Evolutionary conservation across 2,329 filamentous ascomycete species (phyloP), one percentile per base, ranked within the genome.

Genomic region (Exserohilum turcica): DNA sequence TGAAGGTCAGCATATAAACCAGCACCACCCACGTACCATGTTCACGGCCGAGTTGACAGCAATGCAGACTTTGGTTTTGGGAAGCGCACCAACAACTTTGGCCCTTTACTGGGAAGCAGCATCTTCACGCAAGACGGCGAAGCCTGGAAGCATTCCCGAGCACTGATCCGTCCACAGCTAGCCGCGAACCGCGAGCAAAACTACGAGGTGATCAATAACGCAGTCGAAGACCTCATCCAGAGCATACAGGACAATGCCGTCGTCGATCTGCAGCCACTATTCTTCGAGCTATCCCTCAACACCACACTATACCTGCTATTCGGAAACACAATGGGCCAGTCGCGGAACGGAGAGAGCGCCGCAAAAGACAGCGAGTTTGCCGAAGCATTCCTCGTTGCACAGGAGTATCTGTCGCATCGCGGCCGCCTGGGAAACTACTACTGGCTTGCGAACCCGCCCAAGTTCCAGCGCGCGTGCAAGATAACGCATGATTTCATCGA

Each of bases 201-300:
- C 10, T 44, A 24, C 2, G 18, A 44, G 6, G 18, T 29, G 13
- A 13, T 33, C 5, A 21, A 16, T 2, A 24, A 13, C 1, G 12
- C 42, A n/a, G 29, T 44, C 7, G 29, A 44, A 7, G 21, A 15
- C 3, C 42, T 44, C 31, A 16, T 27, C 29, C n/a, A 27, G 31
- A 13, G 7, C 16, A 28, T 44, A 29, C 19, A 6, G 24, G 18
- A 27, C 8, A 31, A 35, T 16, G 18, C 19, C 12, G 19, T 44
- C 0, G 61, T 61, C 4, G 72, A 77, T 48, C 49, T 78, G 0
- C 67, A 75, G 43, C 70, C 72, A 0, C 58, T 76, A 0, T 77
- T 78, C 49, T 74, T 74, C 52, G 59, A 66, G 10, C 56, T 74
- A n/a, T 74, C 73, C 1, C 54, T 76, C 13, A 70, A 75, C 16